Conservation (phyloP, 441 rosid genomes). For the Corymbia calophylla region DNA sequence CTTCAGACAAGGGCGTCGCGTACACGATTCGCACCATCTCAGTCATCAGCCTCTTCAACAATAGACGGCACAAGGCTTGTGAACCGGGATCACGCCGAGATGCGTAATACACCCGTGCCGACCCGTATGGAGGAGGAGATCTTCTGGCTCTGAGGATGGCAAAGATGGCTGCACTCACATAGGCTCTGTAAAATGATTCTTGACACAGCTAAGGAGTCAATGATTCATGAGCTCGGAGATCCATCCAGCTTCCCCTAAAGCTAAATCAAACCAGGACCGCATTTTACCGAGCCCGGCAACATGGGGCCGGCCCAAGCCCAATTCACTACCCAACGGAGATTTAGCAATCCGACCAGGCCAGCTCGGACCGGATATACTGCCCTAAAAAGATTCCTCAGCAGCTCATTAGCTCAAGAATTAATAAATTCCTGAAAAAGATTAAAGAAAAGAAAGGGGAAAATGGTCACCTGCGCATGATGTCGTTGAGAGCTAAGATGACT, state of each 20-base stretch:
- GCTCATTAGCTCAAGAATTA: background rate
- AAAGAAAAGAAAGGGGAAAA: background rate
- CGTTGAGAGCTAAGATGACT: background rate
- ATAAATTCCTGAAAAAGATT: background rate
- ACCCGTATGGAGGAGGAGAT: background rate
- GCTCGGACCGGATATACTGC: too few relatives aligned
- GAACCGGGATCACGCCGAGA: background rate
- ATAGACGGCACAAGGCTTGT: background rate
- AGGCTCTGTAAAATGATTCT: background rate
- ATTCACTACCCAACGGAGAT: background rate
- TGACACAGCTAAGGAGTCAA: background rate
- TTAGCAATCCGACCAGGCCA: background rate
- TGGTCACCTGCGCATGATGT: background rate
- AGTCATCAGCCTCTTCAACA: background rate
- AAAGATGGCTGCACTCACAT: rapidly evolving
- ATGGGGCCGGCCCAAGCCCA: background rate
- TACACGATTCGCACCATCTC: background rate
- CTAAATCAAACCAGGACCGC: background rate
- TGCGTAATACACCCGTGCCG: background rate
- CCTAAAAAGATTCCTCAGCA: background rate
- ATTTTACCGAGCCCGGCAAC: background rate
- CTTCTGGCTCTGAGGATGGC: background rate
- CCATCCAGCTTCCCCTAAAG: background rate
- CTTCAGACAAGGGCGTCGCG: background rate
- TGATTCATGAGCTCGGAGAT: background rate